Percentiles rank a stretch among this genome's conserved stretches.
These are phyloP conservation scores for Albophoma yamanashiensis DNA, from an alignment of 2,329 filamentous ascomycete species.

Conservation along the genomic window DNA sequence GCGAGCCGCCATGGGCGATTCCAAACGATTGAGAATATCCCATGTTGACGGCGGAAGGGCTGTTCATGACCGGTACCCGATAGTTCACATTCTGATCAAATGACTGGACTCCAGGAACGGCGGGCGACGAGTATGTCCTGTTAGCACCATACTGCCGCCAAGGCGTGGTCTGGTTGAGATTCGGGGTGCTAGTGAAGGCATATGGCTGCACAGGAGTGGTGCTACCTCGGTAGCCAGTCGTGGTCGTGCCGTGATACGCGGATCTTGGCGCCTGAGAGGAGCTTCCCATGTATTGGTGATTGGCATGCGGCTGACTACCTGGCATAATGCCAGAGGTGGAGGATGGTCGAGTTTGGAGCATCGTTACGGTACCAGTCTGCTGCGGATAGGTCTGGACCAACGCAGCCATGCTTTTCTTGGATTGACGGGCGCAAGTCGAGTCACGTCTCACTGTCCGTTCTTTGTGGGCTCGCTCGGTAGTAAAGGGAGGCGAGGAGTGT, in stretches of 20 bases:
- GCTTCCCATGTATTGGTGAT: slow-evolving; percentile 37
- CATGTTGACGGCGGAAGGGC: slow-evolving; percentile 27
- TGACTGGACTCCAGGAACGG: slow-evolving; percentile 22
- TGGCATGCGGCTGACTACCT: slow-evolving; percentile 35
- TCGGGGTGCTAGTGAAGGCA: slow-evolving; percentile 63
- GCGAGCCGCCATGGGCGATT: slow-evolving; percentile 29
- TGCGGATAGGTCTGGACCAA: slow-evolving; percentile 74
- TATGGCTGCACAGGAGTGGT: slow-evolving; percentile 61
- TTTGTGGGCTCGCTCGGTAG: background rate
- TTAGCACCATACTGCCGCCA: slow-evolving; percentile 40
- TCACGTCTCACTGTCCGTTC: background rate
- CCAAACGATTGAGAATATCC: slow-evolving; percentile 25
- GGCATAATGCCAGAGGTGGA: slow-evolving; percentile 40
- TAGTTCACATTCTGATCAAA: slow-evolving; percentile 12
- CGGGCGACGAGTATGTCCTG: slow-evolving; percentile 36
- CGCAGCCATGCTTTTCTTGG: slow-evolving; percentile 60
- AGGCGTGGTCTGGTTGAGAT: slow-evolving; percentile 42
- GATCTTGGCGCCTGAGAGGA: slow-evolving; percentile 20
- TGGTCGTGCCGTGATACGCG: slow-evolving; percentile 18
- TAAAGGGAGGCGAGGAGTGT: background rate
- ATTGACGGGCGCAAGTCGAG: background rate
- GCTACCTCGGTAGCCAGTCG: slow-evolving; percentile 42
- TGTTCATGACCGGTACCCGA: slow-evolving; percentile 17
- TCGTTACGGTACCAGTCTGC: slow-evolving; percentile 61
- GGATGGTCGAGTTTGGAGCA: slow-evolving; percentile 63